phyloP scores from a whole-genome alignment of 1,139 yeast species.

The Debaryomyces fabryi region DNA sequence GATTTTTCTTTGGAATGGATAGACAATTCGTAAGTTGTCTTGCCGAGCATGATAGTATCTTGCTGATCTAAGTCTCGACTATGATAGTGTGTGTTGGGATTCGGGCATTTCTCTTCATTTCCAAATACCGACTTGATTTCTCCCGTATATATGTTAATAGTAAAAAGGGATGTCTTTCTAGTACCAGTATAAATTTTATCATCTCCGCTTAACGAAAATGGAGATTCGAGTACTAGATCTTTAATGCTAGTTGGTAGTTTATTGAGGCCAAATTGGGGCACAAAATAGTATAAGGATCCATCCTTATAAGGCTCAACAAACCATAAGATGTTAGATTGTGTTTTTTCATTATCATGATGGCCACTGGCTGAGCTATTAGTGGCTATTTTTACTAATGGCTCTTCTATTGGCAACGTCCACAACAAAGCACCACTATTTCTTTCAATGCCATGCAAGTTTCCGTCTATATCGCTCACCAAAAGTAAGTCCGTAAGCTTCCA shows the following conservation, averaged over 20 bases:
- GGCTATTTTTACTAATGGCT: slow-evolving; percentile 52
- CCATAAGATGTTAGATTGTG: slow-evolving; percentile 53
- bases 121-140: slow-evolving; percentile 77
- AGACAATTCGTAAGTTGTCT: slow-evolving; percentile 49
- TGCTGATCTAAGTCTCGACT: slow-evolving; percentile 15
- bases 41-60: slow-evolving; percentile 50
- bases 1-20: slow-evolving; percentile 58
- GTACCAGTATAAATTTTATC: slow-evolving; percentile 90
- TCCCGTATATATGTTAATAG: slow-evolving; percentile 77
- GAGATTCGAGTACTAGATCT: slow-evolving; percentile 80
- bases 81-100: slow-evolving; percentile 27
- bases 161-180: slow-evolving; percentile 73
- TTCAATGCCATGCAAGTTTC: slow-evolving; percentile 80
- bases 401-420: slow-evolving; percentile 71
- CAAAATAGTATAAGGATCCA: slow-evolving; percentile 84
- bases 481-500: slow-evolving; percentile 64
- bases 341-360: slow-evolving; percentile 19
- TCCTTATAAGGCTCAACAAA: slow-evolving; percentile 90
- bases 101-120: slow-evolving; percentile 35
- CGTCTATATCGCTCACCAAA: slow-evolving; percentile 83
- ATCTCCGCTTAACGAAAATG: slow-evolving; percentile 77
- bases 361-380: slow-evolving; percentile 24
- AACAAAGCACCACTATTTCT: slow-evolving; percentile 73
- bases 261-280: slow-evolving; percentile 75
- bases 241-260: slow-evolving; percentile 81